Conservation (phyloP, 2,329 filamentous ascomycete species). For the Sporothrix brasiliensis region DNA sequence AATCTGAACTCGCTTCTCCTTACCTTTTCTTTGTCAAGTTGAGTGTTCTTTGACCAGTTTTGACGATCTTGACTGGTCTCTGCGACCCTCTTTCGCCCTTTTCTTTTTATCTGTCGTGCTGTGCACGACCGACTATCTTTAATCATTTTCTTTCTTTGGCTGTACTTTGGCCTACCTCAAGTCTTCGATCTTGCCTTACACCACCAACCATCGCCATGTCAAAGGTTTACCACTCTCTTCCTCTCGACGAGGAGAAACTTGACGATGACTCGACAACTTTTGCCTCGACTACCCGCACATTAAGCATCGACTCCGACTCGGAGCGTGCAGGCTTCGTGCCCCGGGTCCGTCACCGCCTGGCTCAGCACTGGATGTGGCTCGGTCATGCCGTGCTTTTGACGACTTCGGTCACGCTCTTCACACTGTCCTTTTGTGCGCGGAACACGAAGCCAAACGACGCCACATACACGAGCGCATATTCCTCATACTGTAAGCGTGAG, state of each 20-base stretch:
- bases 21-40: not conserved
- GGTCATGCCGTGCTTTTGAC: constrained; percentile 48
- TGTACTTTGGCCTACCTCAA: not conserved
- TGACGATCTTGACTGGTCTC: constrained; percentile 22
- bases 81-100: constrained; percentile 15
- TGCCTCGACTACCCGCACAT: constrained; percentile 26
- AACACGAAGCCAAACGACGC: constrained; percentile 44
- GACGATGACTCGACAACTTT: constrained; percentile 29
- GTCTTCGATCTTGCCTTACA: constrained; percentile 26
- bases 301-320: constrained; percentile 31
- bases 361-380: constrained; percentile 46
- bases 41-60: constrained; percentile 20
- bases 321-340: constrained; percentile 29
- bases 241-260: constrained; percentile 46
- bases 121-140: constrained; percentile 24
- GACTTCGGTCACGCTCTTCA: constrained; percentile 47
- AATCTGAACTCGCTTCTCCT: constrained; percentile 13
- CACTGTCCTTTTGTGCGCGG: constrained; percentile 47
- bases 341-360: constrained; percentile 23
- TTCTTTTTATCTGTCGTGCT: constrained; percentile 18
- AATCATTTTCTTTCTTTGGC: not conserved
- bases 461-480: constrained; percentile 47
- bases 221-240: constrained; percentile 44
- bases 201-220: constrained; percentile 39
- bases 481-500: constrained; percentile 44